phyloP scores from a whole-genome alignment of 1,284 basidiomycete genomes.

The Tremellales sp. region DNA sequence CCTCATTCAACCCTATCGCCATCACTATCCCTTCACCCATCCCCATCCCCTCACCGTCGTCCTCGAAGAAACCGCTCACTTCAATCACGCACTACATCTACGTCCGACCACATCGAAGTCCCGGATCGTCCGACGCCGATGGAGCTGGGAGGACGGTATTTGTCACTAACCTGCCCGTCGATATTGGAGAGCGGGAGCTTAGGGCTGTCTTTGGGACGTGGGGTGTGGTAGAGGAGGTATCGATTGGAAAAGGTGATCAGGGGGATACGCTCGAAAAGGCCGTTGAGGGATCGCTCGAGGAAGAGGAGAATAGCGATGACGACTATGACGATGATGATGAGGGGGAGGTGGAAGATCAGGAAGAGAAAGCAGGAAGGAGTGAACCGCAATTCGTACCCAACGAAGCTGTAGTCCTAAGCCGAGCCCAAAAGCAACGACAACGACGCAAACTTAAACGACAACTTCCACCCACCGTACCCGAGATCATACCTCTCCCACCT shows the following conservation, averaged over 20 bases:
- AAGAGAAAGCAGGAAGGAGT: slow-evolving; percentile 15
- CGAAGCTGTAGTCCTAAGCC: slow-evolving; percentile 44
- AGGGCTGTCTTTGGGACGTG: slow-evolving; percentile 65
- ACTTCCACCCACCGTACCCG: slow-evolving; percentile 57
- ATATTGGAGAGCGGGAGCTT: slow-evolving; percentile 73
- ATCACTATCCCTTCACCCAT: slow-evolving; percentile 22
- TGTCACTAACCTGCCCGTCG: slow-evolving; percentile 77
- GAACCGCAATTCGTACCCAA: slow-evolving; percentile 52
- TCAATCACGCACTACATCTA: slow-evolving; percentile 38
- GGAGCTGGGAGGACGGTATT: slow-evolving; percentile 72
- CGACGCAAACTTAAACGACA: slow-evolving; percentile 52
- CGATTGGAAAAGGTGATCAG: slow-evolving; percentile 50
- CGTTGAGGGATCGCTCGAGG: slow-evolving; percentile 18
- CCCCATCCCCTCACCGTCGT: slow-evolving; percentile 17
- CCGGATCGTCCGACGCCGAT: slow-evolving; percentile 46
- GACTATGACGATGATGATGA: slow-evolving; percentile 1
- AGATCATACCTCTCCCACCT: slow-evolving; percentile 30
- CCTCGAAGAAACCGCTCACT: slow-evolving; percentile 17
- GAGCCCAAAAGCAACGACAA: slow-evolving; percentile 14
- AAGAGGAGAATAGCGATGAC: neutral
- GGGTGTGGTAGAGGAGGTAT: slow-evolving; percentile 70
- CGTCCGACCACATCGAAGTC: slow-evolving; percentile 45
- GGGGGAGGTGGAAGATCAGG: slow-evolving; percentile 3
- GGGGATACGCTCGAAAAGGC: slow-evolving; percentile 35
- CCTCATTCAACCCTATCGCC: slow-evolving; percentile 33